Percentiles rank a stretch among this genome's conserved stretches.
phyloP scores from a whole-genome alignment of 352 stramenopile species.

The Phytophthora hybrid region DNA sequence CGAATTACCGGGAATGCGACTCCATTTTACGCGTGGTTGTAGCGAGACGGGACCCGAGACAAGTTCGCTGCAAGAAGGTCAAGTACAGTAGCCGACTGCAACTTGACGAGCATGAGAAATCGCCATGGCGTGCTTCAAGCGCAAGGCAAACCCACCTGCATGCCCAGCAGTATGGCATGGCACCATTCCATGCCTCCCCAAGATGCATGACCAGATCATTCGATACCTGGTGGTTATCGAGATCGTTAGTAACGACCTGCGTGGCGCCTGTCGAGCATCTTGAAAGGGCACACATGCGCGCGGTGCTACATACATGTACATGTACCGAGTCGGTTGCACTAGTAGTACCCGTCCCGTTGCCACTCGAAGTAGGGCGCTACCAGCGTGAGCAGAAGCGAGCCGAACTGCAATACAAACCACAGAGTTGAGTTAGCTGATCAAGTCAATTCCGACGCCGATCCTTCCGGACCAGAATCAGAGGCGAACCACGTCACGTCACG shows the following conservation, averaged over 20 bases:
- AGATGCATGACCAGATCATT: slow-evolving; percentile 17
- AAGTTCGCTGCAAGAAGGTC: slow-evolving; percentile 17
- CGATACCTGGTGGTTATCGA: background rate
- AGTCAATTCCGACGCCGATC: background rate
- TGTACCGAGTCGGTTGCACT: slow-evolving; percentile 3
- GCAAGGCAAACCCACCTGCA: background rate
- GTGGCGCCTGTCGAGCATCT: slow-evolving; percentile 36
- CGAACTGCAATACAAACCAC: slow-evolving; percentile 38
- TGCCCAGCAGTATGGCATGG: background rate
- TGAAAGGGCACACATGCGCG: slow-evolving; percentile 16
- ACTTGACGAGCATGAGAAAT: slow-evolving; percentile 34
- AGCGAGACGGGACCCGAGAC: slow-evolving; percentile 18
- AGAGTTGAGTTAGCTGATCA: background rate
- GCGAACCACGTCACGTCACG: slow-evolving; percentile 12
- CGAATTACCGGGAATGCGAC: background rate
- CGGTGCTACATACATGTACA: background rate
- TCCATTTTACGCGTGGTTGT: slow-evolving; percentile 22
- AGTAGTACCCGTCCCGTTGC: slow-evolving; percentile 42
- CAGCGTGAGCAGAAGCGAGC: slow-evolving; percentile 56
- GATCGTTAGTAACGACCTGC: slow-evolving; percentile 25
- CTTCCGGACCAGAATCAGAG: background rate
- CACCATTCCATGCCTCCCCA: background rate
- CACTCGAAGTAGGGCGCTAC: slow-evolving; percentile 59
- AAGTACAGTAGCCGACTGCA: slow-evolving; percentile 9
- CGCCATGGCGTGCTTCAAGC: slow-evolving; percentile 27